Evolutionary conservation across 2,329 filamentous ascomycete species (phyloP), one percentile per base, ranked within the genome.

Genomic region (Xylaria sp.): DNA sequence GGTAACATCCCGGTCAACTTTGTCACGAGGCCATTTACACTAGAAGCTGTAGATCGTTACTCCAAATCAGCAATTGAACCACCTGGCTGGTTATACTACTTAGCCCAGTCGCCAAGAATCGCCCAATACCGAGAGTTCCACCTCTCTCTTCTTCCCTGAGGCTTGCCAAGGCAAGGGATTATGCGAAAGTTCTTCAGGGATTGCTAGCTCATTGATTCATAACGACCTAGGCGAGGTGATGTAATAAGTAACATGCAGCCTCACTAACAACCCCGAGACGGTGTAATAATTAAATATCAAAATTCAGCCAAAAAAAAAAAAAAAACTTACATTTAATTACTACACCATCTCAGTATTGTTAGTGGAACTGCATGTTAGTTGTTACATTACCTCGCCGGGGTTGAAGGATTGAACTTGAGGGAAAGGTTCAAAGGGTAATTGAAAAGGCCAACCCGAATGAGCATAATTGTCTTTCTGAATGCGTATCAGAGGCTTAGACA

Each of bases 21-120:
- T 18, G 54, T 69, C 63, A 66, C 61, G 25, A 61, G 66, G 23
- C 57, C 18, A 59, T 44, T 50, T 50, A n/a, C n/a, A n/a, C n/a
- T n/a, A 55, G 39, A n/a, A 20, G 13, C 52, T 46, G 63, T 20
- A 62, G 63, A 62, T 66, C 66, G 20, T 52, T 23, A 18, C 44
- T 32, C 23, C 10, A 7, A 18, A 57, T 51, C 6, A 23, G 39
- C 12, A n/a, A 56, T 56, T 7, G 20, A 25, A 25, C 61, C 23
- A 23, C 25, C 50, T 15, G 25, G 20, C 46, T 46, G 13, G 28
- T 39, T 20, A 32, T 25, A 39, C n/a, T 25, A 44, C n/a, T 2
- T 6, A 39, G 34, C 15, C 20, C 18, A 62, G 34, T 8, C 2
- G 39, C 56, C 39, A 32, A 58, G 39, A 6, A 34, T 46, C 37